Conservation (phyloP, 495 filamentous ascomycete genomes). For the Lophiostoma macrostomum region DNA sequence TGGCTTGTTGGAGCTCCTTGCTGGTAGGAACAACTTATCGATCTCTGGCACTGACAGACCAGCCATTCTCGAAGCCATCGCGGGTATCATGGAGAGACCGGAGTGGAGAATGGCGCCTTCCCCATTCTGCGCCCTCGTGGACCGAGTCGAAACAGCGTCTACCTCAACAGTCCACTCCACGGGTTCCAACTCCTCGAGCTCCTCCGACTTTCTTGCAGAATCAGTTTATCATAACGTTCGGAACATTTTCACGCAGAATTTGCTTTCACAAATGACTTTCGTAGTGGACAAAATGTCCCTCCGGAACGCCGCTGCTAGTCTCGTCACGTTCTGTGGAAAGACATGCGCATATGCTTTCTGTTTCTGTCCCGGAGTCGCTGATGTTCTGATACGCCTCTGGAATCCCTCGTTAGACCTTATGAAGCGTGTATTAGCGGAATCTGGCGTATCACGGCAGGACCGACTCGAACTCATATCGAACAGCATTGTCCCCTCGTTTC, state of each 20-base stretch:
- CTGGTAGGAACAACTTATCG: conserved; percentile 66
- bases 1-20: conserved; percentile 80
- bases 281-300: conserved; percentile 91
- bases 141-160: conserved; percentile 47
- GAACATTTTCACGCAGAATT: conserved; percentile 82
- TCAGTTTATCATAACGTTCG: conserved; percentile 93
- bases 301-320: conserved; percentile 81
- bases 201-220: conserved; percentile 78
- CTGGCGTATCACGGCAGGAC: conserved; percentile 49
- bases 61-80: conserved; percentile 74
- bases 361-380: conserved; percentile 86
- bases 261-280: conserved; percentile 81
- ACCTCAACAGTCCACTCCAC: conserved; percentile 46
- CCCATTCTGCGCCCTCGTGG: conserved; percentile 57
- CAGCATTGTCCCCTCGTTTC: conserved; percentile 69
- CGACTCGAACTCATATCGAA: conserved; percentile 44
- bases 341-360: conserved; percentile 94
- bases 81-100: conserved; percentile 83
- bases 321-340: conserved; percentile 92
- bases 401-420: conserved; percentile 61
- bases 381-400: conserved; percentile 84
- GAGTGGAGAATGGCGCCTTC: conserved; percentile 82
- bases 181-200: conserved; percentile 55
- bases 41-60: conserved; percentile 78
- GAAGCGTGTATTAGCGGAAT: conserved; percentile 66